Percentiles rank a stretch among this genome's conserved stretches.
Conservation (phyloP, 352 stramenopile species). For the Globisporangium abappressorium region DNA sequence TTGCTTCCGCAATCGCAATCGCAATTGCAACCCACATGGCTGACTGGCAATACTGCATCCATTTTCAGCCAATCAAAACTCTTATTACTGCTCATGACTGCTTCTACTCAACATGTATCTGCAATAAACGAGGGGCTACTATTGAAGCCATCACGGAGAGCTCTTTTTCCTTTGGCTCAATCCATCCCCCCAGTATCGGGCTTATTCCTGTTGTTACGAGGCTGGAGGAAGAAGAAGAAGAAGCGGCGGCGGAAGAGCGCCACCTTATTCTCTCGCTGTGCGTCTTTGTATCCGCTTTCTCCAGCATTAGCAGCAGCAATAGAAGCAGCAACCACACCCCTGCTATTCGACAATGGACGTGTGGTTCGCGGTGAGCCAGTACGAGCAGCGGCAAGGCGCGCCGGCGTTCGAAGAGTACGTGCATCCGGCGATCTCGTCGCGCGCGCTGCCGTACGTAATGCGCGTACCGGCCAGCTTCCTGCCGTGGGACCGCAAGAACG, state of each 20-base stretch:
- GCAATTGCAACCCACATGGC: not conserved
- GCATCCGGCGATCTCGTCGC: conserved; percentile 50
- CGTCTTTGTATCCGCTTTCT: not conserved
- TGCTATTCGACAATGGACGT: conserved; percentile 53
- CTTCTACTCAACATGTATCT: not conserved
- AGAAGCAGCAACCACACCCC: not conserved
- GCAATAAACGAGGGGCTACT: not conserved
- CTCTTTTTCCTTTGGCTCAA: not conserved
- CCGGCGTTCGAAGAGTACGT: conserved; percentile 58
- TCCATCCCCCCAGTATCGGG: not conserved
- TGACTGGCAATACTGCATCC: not conserved
- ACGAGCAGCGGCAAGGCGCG: conserved; percentile 38
- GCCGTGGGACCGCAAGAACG: conserved; percentile 61
- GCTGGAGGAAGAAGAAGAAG: not conserved
- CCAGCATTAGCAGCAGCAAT: not conserved
- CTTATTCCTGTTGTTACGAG: not conserved
- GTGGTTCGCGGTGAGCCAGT: conserved; percentile 63
- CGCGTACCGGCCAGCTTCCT: conserved; percentile 60
- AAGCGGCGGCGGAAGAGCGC: not conserved
- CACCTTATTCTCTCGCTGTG: not conserved
- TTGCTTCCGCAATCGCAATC: not conserved
- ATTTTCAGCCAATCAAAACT: not conserved
- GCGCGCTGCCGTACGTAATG: conserved; percentile 52
- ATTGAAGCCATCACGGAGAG: not conserved
- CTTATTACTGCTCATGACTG: not conserved